These are phyloP conservation scores for Cystofilobasidium bisporidii DNA, from an alignment of 768 basidiomycete genomes.

Conservation along the genomic window DNA sequence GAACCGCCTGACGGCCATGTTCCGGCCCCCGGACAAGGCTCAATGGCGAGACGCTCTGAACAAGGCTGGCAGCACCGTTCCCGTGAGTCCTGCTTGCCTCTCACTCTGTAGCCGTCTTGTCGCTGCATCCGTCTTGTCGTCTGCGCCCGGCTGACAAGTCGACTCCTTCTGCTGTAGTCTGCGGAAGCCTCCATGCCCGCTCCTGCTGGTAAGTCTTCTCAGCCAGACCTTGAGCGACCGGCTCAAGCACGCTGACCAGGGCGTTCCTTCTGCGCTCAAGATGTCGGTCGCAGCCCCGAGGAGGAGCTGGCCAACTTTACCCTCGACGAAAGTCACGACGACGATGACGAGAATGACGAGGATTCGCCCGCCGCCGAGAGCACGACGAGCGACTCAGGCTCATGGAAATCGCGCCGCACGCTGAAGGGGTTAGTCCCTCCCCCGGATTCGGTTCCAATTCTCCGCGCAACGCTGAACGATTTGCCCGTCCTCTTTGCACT, in stretches of 20 bases:
- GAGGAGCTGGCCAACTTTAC: slow-evolving; percentile 41
- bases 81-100: slow-evolving; percentile 5
- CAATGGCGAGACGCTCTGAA: slow-evolving; percentile 66
- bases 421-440: slow-evolving; percentile 64
- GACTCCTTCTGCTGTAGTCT: too few relatives aligned
- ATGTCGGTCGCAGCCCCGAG: slow-evolving; percentile 30
- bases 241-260: too few relatives aligned
- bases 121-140: neutral
- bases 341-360: slow-evolving; percentile 50
- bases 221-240: neutral
- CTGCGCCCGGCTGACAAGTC: too few relatives aligned
- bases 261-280: neutral
- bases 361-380: slow-evolving; percentile 47
- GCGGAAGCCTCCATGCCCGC: too few relatives aligned
- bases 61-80: slow-evolving; percentile 32
- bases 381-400: slow-evolving; percentile 13
- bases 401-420: slow-evolving; percentile 75
- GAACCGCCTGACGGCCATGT: slow-evolving; percentile 54
- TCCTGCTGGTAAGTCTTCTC: neutral
- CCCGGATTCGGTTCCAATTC: neutral
- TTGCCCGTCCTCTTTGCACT: neutral
- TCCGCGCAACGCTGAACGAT: neutral
- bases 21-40: slow-evolving; percentile 71
- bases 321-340: slow-evolving; percentile 62
- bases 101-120: neutral